Base-by-base conservation (phyloP, 768 basidiomycete species). In the Thelephora ganbajun region DNA sequence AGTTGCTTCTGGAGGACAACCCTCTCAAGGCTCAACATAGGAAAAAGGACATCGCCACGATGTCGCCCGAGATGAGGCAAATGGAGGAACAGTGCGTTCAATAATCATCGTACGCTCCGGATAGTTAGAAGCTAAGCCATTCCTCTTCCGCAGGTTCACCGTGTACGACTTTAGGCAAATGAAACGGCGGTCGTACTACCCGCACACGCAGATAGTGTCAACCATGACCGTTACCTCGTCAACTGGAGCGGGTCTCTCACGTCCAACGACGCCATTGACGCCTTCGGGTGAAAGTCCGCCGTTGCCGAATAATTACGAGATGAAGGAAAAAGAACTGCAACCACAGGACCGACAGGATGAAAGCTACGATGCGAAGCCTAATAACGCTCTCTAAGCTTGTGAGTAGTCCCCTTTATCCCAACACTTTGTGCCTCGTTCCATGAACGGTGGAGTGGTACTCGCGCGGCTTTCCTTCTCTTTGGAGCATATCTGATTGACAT, bases 41-140 rank as follows among this genome's bases (percentile, higher is more conserved):
- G 45, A 97, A 94, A 62, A 86, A 92, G 54, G 93, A 96, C 56
- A 61, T 79, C 46, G 76, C 70, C 51, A 81, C 79, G 49, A 65
- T 99, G 45, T 89, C 84, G 51, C 75, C 77, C 0, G 96, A 99
- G 63, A 92, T 93, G 88, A 71, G 87, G 51, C 83, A 91, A 67
- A 96, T 98, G 92, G 96, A 99, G 65, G 92, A 97, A 61, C 92
- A 94, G 92, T 97, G 57, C 50, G 76, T 67, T 35, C 11, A n/a
- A 35, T 14, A 2, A 34, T 46, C 23, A 45, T 47, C 22, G 3
- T n/a, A 45, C 54, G 52, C 33, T 48, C 47, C 43, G 26, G 48
- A 35, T 18, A 9, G 51, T 44, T 52, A 18, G 45, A 36, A 12
- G 9, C 18, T 30, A 44, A 44, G 36, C 46, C n/a, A n/a, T n/a